Evolutionary conservation across 306 rosid species (phyloP).

Genomic region (Quercus wislizeni): DNA sequence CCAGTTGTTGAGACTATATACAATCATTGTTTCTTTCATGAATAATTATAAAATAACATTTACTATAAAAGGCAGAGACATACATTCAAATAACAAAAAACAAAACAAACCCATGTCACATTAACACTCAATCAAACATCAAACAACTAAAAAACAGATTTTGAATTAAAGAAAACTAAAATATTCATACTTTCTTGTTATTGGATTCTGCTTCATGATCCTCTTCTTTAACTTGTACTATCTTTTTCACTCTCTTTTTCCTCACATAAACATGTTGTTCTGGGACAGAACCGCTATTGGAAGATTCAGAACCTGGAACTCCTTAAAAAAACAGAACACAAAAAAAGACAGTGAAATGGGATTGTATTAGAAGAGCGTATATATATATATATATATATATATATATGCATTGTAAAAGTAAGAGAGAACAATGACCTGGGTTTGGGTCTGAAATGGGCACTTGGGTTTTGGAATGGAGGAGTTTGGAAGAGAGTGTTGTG

Average conservation of each 20-base stretch:
- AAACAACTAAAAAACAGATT: background rate
- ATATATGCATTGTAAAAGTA: too few species aligned
- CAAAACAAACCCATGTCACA: background rate
- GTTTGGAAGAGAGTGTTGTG: conserved; percentile 18
- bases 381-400: too few species aligned
- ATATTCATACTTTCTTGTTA: conserved; percentile 33
- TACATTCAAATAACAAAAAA: background rate
- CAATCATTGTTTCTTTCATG: too few species aligned
- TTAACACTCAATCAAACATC: background rate
- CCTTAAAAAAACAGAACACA: background rate
- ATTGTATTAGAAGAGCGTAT: background rate
- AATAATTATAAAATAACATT: too few species aligned
- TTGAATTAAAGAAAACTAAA: background rate
- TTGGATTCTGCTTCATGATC: conserved; percentile 16
- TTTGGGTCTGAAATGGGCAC: conserved; percentile 1
- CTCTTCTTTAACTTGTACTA: conserved; percentile 11
- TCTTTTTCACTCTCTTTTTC: conserved; percentile 53
- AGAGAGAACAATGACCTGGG: background rate
- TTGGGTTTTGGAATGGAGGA: conserved; percentile 6
- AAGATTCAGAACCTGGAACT: conserved; percentile 30
- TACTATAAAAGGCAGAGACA: too few species aligned
- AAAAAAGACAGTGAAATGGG: background rate
- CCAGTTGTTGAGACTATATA: too few species aligned
- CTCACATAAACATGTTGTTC: conserved; percentile 61
- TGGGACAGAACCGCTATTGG: conserved; percentile 36